Evolutionary conservation across 805 yeast species (phyloP), one percentile per base, ranked within the genome.

Genomic region (Isabelozyma gotoi): DNA sequence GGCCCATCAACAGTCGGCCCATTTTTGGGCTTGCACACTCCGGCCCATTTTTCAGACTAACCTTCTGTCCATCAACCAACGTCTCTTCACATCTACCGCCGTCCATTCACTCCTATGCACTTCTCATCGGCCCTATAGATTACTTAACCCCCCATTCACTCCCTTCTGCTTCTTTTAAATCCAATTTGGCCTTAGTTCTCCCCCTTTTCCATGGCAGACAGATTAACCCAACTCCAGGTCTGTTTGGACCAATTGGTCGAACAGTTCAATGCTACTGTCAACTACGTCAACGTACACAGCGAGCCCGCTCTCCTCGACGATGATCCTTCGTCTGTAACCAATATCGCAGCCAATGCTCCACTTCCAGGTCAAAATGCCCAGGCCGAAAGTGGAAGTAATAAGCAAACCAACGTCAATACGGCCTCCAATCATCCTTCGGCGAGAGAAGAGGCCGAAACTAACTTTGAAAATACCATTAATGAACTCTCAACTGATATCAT

Each of bases 401-500:
- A 20, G 3, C 17, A 36, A 7, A 19, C 18, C 12, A 49, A 56
- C 2, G 52, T 51, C 5, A 51, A 45, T 27, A 42, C 48, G 5
- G 55, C 37, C 11, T 46, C 53, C 12, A 51, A 55, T 27, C 55
- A 49, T 18, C 49, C 57, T 1, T 39, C 52, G 10, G 50, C 47
- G 12, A 43, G 46, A 14, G 48, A 44, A 6, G 55, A 48, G 12
- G 46, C 57, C 3, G 58, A 51, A 32, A 43, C 49, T 11, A 50
- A 55, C 16, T 68, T 67, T 42, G 67, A 62, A 14, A 65, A 73
- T 47, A 85, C 83, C 19, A 74, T 82, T 38, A 81, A 80, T 52
- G 98, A 94, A 58, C 72, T 94, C 7, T 79, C 96, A 2, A 80
- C 87, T 0, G 99, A 92, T 59, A 77, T 92, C 7, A 87, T 91